Conservation (phyloP, 306 rosid species). For the Dryas drummondii region DNA sequence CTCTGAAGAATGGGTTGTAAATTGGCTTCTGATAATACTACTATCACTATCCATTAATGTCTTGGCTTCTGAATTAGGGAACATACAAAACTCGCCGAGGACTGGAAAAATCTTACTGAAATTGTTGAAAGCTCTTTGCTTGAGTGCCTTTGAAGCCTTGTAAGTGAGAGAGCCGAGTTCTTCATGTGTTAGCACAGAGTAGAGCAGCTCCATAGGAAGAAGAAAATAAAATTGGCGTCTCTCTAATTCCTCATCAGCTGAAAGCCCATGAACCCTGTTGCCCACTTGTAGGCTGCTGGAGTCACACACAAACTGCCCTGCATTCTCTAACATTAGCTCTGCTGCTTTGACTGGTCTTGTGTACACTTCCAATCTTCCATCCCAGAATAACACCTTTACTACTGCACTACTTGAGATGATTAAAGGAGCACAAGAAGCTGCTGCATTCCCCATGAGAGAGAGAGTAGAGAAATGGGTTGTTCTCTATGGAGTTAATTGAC, state of each 20-base stretch:
- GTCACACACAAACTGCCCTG: slow-evolving; percentile 71
- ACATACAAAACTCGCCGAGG: slow-evolving; percentile 54
- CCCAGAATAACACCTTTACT: slow-evolving; percentile 43
- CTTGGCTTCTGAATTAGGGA: slow-evolving; percentile 55
- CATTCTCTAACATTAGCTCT: slow-evolving; percentile 63
- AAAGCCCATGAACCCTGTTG: slow-evolving; percentile 69
- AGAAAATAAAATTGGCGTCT: slow-evolving; percentile 61
- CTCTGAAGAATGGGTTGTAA: slow-evolving; percentile 21
- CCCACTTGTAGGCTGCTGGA: slow-evolving; percentile 70
- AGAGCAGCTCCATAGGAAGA: slow-evolving; percentile 82
- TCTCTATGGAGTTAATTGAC: neutral
- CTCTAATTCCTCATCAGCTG: slow-evolving; percentile 62
- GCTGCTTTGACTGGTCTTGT: slow-evolving; percentile 61
- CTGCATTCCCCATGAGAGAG: slow-evolving; percentile 66
- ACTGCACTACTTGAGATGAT: slow-evolving; percentile 34
- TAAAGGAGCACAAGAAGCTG: slow-evolving; percentile 66
- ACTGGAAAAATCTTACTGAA: slow-evolving; percentile 73
- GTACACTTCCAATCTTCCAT: slow-evolving; percentile 61
- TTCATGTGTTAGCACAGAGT: slow-evolving; percentile 77
- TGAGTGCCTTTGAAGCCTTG: slow-evolving; percentile 60
- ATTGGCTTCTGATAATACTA: neutral
- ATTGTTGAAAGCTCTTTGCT: slow-evolving; percentile 46
- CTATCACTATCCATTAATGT: slow-evolving; percentile 17
- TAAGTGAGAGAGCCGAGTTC: slow-evolving; percentile 63
- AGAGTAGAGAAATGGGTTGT: neutral